Evolutionary conservation across 1,139 yeast species (phyloP), one percentile per base, ranked within the genome.

Genomic region (Saccharomyces pastorianus): DNA sequence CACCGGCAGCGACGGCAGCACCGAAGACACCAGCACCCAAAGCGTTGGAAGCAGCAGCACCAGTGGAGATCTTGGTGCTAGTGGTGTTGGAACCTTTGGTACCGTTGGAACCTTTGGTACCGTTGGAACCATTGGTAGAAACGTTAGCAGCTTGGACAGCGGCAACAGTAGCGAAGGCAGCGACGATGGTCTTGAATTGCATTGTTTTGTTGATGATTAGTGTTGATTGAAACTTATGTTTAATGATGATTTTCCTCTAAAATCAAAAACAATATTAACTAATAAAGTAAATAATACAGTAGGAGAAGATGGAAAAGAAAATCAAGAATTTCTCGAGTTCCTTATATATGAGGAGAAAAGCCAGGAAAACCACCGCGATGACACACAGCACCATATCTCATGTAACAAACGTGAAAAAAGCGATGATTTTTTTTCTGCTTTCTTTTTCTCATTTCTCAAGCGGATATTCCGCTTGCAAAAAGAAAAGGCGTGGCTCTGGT

Each of bases 1-100:
- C 81, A 74, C 85, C 87, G 66, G 85, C 88, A 64, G 86, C 88
- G 62, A 82, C 83, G 68, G 83, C 85, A 70, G 86, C 88, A 75
- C 86, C 88, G 71, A 82, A 77, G 68, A 80, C 77, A 74, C 84
- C 84, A 65, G 83, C 84, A 72, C 76, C 75, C 67, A 75, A 72
- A 58, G 78, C 76, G 75, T 79, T 76, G 67, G 73, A 68, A 63
- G 73, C 78, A 63, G 82, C 82, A 65, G 81, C 82, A 73, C 80
- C 82, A 64, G 77, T 74, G 55, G 78, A 72, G 61, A 71, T 71
- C 51, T 71, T 65, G 58, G 77, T 64, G 57, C 64, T 49, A 51
- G 66, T 52, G 50, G 51, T 46, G 59, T 53, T 55, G 20, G 61
- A 48, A 38, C 48, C 47, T 59, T 54, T 56, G 58, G 72, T 64